Base-by-base conservation (phyloP, 2,329 filamentous ascomycete species). In the Aspergillus spinulosporus region DNA sequence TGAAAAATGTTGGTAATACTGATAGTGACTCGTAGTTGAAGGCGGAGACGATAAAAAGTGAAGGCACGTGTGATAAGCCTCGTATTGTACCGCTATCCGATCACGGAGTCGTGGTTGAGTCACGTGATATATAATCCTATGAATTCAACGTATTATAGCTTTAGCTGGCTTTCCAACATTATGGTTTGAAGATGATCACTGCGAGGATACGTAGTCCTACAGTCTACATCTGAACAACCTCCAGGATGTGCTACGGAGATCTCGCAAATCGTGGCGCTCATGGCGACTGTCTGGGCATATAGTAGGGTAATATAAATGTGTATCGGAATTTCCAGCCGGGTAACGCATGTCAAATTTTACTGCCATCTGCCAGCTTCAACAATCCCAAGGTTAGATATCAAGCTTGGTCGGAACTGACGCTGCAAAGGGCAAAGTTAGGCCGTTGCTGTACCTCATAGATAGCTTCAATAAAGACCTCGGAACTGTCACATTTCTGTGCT, bases 21-120 rank as follows among this genome's bases (percentile, higher is more conserved):
- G 21, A 21, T 21, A 21, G 21, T 21, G 21, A 21, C 21, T 48
- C 36, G 47, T 29, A 39, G 46, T 43, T n/a, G 36, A 56, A 66
- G 64, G 64, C 66, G 64, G 49, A 52, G 65, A 67, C 65, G 64
- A 31, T 14, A 31, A 53, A 47, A 47, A 47, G 26, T 42, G 4
- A 6, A 26, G 12, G 54, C 56, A 58, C 44, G 46, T 43, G 50
- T 32, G 26, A 52, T 42, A 37, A 45, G 53, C 32, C 21, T 34
- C 8, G 26, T 50, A 42, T 26, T 29, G 40, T 31, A 39, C 44
- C 42, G 37, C 39, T 54, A 34, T 34, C 40, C 44, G 53, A 45
- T 28, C 14, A n/a, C 45, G 52, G 31, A 37, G 39, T 26, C 21
- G 44, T 34, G 15, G 29, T 31, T 47, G 44, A 42, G 15, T 6